A percentile compares a stretch with the other conserved stretches of the same genome.
Evolutionary conservation across 345 rosid genomes (phyloP).

Genomic region (Euphorbia pulcherrima): DNA sequence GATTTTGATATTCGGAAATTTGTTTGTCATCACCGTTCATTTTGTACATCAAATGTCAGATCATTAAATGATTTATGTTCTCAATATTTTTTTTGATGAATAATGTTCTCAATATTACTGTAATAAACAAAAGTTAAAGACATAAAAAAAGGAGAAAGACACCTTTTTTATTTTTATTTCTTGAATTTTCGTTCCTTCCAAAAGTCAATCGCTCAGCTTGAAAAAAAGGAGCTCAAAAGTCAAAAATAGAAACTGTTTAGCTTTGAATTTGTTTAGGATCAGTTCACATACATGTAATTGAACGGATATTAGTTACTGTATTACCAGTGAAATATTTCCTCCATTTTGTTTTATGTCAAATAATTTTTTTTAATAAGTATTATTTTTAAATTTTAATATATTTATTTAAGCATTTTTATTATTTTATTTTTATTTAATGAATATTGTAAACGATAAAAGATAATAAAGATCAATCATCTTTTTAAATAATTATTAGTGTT

Average conservation of each 20-base stretch:
- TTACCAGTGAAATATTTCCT: no score
- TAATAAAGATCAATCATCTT: no score
- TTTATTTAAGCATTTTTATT: no score
- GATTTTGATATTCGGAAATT: neutral
- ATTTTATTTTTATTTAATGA: no score
- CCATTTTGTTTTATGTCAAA: no score
- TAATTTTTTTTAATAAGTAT: no score
- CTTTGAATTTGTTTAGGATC: neutral
- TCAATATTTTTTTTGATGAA: no score
- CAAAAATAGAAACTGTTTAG: slow-evolving; percentile 21
- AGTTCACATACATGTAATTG: neutral
- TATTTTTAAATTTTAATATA: no score
- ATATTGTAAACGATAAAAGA: no score
- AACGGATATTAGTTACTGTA: no score
- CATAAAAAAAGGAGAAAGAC: neutral
- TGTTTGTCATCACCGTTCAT: slow-evolving; percentile 6
- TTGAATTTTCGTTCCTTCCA: slow-evolving; percentile 31
- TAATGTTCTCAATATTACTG: no score
- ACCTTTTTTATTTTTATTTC: neutral
- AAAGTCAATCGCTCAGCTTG: slow-evolving; percentile 20
- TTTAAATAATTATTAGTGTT: no score
- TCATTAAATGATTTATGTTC: neutral
- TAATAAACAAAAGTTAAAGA: neutral
- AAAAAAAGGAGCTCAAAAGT: slow-evolving; percentile 13
- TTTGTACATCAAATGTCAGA: neutral